A percentile compares a stretch with the other conserved stretches of the same genome.
Evolutionary conservation across 116 monocot species (phyloP).

Genomic region (Cymodocea nodosa): DNA sequence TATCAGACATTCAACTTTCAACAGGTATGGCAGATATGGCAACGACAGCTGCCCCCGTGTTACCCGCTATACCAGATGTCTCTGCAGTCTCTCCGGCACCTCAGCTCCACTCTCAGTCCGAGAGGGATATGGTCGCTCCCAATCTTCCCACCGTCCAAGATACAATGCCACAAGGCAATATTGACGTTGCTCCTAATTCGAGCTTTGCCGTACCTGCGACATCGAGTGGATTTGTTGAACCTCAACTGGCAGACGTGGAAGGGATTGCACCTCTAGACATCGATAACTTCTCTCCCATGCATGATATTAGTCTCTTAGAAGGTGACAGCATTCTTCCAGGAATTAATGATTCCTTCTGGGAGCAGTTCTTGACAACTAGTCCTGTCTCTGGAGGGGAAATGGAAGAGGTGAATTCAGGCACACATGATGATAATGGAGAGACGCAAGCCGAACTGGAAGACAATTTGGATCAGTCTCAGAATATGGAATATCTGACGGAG

Average conservation of each 20-base stretch:
- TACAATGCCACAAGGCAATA: neutral
- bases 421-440: neutral
- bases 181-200: neutral
- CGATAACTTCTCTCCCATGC: neutral
- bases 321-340: conserved; percentile 14
- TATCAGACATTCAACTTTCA: conserved; percentile 13
- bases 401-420: conserved; percentile 7
- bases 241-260: conserved; percentile 1
- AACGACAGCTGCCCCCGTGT: neutral
- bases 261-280: neutral
- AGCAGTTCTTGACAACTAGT: conserved; percentile 19
- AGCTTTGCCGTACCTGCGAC: neutral
- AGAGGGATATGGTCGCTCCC: neutral
- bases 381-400: conserved; percentile 4
- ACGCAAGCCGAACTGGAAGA: conserved; percentile 2
- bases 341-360: conserved; percentile 25
- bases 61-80: conserved; percentile 2
- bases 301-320: neutral
- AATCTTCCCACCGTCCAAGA: neutral
- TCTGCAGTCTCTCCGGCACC: neutral
- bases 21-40: neutral
- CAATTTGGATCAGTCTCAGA: conserved; percentile 6
- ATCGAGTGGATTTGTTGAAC: neutral
- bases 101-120: neutral
- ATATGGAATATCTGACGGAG: conserved; percentile 16